A percentile compares a stretch with the other conserved stretches of the same genome.
phyloP scores from a whole-genome alignment of 1,284 basidiomycete genomes.

The Cutaneotrichosporon sp. region DNA sequence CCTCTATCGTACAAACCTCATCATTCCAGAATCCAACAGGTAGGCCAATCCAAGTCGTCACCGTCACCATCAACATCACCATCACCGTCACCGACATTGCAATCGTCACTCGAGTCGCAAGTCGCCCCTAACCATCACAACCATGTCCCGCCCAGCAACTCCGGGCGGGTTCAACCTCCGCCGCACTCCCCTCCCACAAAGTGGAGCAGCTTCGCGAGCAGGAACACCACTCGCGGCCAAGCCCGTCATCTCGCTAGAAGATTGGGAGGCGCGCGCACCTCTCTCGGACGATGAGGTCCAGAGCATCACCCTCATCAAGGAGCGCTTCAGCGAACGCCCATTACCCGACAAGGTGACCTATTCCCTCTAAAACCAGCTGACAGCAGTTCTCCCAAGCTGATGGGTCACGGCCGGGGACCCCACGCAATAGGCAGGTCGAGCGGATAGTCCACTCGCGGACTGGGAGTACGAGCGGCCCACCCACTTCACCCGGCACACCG shows the following conservation, averaged over 20 bases:
- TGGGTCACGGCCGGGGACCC: constrained; percentile 45
- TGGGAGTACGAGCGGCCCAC: constrained; percentile 19
- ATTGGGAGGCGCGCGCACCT: constrained; percentile 82
- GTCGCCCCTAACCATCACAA: background rate
- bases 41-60: background rate
- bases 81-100: background rate
- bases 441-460: constrained; percentile 16
- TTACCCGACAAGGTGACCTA: constrained; percentile 69
- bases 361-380: background rate
- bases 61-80: background rate
- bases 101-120: background rate
- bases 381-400: constrained; percentile 31
- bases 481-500: constrained; percentile 22
- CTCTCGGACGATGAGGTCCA: constrained; percentile 67
- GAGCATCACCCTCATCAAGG: constrained; percentile 66
- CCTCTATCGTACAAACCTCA: too few species aligned
- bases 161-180: constrained; percentile 26
- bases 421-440: constrained; percentile 8
- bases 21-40: background rate
- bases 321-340: constrained; percentile 62
- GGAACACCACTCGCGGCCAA: constrained; percentile 20
- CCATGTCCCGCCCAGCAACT: constrained; percentile 25
- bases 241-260: constrained; percentile 61
- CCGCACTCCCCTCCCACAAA: constrained; percentile 16
- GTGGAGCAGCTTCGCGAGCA: constrained; percentile 11